Evolutionary conservation across 2,329 filamentous ascomycete species (phyloP), one percentile per base, ranked within the genome.

Genomic region (Colletotrichum chlorophyti): DNA sequence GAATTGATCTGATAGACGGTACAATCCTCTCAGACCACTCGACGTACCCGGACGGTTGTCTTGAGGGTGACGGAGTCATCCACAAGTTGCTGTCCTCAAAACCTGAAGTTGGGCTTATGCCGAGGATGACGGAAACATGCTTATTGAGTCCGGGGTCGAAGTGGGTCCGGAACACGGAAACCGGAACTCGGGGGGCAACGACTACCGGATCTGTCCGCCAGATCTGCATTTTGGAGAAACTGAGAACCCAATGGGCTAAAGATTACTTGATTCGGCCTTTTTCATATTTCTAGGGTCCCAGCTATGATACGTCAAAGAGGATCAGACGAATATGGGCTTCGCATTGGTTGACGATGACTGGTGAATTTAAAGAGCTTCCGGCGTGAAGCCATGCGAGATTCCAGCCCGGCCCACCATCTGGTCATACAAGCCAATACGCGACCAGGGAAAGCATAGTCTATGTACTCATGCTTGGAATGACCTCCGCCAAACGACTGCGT

Each of bases 401-500:
- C 24, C 23, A 14, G 3, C 26, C 32, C 24, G 29, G 23, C 21
- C 45, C 52, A 42, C 45, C 15, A 2, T n/a, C 24, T 11, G 17
- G 15, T 4, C 23, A 9, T 37, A 10, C 8, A 15, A 42, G 21
- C 29, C 45, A 55, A 38, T 43, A 19, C 34, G 37, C 37, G 19
- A 19, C 21, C 21, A 5, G 19, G 21, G 12, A 5, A 34, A 23
- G 17, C 37, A n/a, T n/a, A n/a, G n/a, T n/a, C 17, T 24, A 9
- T 14, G n/a, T 8, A 12, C 38, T 34, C 17, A 17, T 21, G 23
- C 40, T 14, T 5, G n/a, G 6, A 17, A 40, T 27, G 31, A 40
- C 47, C 53, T 58, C 31, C 53, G 47, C 38, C 38, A 45, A 29
- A 52, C 8, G 27, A 14, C 52, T 40, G 38, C 24, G 21, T 19